Percentiles rank a stretch among this genome's conserved stretches.
Evolutionary conservation across 2,329 filamentous ascomycete genomes (phyloP).

Genomic region (Claviceps citrina): DNA sequence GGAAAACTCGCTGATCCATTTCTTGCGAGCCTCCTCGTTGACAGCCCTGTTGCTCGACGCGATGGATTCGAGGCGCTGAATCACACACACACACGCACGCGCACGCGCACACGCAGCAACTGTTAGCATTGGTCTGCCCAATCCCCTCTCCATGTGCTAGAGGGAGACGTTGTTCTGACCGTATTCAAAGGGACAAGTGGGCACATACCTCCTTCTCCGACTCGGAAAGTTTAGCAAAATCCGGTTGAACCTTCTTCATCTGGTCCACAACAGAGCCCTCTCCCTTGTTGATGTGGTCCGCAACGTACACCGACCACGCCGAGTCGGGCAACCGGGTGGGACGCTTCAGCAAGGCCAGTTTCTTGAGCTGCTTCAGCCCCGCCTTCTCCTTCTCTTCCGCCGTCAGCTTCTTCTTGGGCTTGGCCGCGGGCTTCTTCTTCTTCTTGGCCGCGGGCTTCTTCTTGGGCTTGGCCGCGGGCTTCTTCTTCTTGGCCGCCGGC

Average conservation of each 20-base stretch:
- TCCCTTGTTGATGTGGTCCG: conserved; percentile 14
- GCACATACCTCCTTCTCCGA: conserved; percentile 29
- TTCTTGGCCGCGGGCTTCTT: conserved; percentile 3
- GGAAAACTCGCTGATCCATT: conserved; percentile 32
- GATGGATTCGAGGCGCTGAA: conserved; percentile 17
- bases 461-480: conserved; percentile 28
- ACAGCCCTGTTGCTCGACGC: conserved; percentile 24
- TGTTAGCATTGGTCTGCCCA: conserved; percentile 1
- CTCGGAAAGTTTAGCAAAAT: conserved; percentile 25
- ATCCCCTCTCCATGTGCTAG: too few relatives aligned
- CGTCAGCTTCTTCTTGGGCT: conserved; percentile 18
- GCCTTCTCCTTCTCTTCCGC: conserved; percentile 20
- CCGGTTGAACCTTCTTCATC: conserved; percentile 15
- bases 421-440: conserved; percentile 10
- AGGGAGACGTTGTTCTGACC: too few relatives aligned
- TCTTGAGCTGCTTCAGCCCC: conserved; percentile 22
- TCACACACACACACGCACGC: neutral
- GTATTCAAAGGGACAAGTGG: neutral
- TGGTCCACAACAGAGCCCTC: conserved; percentile 7
- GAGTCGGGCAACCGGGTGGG: conserved; percentile 18
- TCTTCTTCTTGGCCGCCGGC: conserved; percentile 12
- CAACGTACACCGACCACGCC: conserved; percentile 25
- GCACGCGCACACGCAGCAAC: neutral
- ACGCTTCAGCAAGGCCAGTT: conserved; percentile 25
- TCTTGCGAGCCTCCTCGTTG: conserved; percentile 26